phyloP scores from a whole-genome alignment of 1,284 basidiomycete species.

The Chiua sp. region DNA sequence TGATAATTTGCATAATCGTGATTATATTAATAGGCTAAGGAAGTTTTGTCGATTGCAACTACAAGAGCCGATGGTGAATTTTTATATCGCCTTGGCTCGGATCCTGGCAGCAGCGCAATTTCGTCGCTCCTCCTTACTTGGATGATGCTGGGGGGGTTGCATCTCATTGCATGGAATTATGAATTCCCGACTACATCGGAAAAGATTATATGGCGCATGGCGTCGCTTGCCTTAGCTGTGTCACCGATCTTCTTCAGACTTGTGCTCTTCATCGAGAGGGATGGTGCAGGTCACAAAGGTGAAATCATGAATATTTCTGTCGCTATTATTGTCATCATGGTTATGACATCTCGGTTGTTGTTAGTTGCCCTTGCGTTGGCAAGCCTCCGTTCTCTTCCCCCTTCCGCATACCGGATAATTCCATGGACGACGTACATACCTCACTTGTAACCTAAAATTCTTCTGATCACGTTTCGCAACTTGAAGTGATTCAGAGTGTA shows the following conservation, averaged over 20 bases:
- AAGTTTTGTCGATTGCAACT: background rate
- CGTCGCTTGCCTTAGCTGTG: slow-evolving; percentile 1
- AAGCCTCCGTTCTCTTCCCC: background rate
- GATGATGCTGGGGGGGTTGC: slow-evolving; percentile 2
- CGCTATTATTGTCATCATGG: too few species aligned
- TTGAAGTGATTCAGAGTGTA: too few species aligned
- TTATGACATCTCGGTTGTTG: background rate
- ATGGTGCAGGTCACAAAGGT: too few species aligned
- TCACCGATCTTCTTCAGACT: too few species aligned
- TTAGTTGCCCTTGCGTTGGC: background rate
- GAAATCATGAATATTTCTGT: too few species aligned
- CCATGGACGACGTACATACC: too few species aligned
- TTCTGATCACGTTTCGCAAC: too few species aligned
- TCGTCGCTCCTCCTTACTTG: background rate
- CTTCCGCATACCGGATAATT: background rate
- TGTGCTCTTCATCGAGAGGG: too few species aligned
- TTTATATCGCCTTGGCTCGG: background rate
- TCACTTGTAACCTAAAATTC: too few species aligned
- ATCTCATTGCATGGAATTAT: slow-evolving; percentile 8
- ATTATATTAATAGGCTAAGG: too few species aligned
- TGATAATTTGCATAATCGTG: too few species aligned
- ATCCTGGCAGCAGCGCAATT: too few species aligned
- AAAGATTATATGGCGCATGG: background rate
- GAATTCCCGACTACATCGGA: background rate
- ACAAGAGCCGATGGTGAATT: background rate